Conservation (phyloP, 2,329 filamentous ascomycete genomes). For the Alternaria ethzedia region DNA sequence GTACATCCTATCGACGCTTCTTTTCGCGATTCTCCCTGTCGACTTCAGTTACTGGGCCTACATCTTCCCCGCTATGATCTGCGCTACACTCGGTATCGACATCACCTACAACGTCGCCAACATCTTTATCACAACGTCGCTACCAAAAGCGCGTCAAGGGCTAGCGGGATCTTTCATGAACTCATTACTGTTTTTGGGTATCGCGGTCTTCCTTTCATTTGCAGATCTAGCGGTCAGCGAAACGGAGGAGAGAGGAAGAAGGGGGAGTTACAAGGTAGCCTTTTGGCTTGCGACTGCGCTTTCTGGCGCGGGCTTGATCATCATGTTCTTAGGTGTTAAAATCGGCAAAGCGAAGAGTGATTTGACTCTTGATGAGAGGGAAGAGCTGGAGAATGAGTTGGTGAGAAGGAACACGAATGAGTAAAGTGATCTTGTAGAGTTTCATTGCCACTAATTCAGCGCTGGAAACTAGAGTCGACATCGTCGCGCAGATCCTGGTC, state of each 20-base stretch:
- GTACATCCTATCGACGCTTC: constrained; percentile 38
- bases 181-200: constrained; percentile 45
- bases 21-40: constrained; percentile 45
- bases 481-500: background rate
- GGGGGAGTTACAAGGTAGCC: constrained; percentile 45
- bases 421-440: background rate
- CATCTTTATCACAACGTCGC: constrained; percentile 46
- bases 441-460: background rate
- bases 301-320: constrained; percentile 35
- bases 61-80: constrained; percentile 53
- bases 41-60: constrained; percentile 47
- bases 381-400: constrained; percentile 40
- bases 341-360: constrained; percentile 47
- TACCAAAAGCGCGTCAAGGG: constrained; percentile 44
- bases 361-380: constrained; percentile 41
- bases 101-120: constrained; percentile 49
- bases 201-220: constrained; percentile 45
- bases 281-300: constrained; percentile 47
- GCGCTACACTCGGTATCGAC: constrained; percentile 47
- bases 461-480: background rate
- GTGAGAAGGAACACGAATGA: constrained; percentile 19
- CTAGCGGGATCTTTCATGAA: constrained; percentile 48
- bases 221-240: constrained; percentile 46
- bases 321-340: constrained; percentile 47
- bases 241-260: constrained; percentile 36